Conservation (phyloP, 257 asterid species). For the Salvia rosmarinus region DNA sequence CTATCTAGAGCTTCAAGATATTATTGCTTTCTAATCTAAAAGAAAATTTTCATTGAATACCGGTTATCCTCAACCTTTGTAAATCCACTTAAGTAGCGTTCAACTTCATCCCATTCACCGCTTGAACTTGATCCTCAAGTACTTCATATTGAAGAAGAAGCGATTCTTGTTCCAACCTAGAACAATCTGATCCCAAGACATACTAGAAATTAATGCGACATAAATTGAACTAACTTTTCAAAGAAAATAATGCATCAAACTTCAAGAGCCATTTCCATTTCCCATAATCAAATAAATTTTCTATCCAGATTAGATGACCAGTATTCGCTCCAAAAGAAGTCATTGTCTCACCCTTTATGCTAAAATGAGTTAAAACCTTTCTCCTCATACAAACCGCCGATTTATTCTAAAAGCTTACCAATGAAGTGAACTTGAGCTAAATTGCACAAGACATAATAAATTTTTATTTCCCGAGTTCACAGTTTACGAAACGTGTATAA, state of each 20-base stretch:
- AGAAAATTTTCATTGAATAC: too few species aligned
- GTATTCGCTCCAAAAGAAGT: constrained; percentile 12
- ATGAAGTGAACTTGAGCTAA: not conserved
- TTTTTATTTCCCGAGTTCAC: constrained; percentile 5
- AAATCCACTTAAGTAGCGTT: too few species aligned
- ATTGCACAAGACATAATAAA: not conserved
- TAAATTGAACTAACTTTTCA: constrained; percentile 14
- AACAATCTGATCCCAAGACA: constrained; percentile 32
- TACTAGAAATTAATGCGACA: constrained; percentile 17
- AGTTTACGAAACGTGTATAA: not conserved
- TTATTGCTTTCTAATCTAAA: constrained; percentile 77
- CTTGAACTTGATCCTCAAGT: too few species aligned
- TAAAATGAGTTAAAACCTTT: too few species aligned
- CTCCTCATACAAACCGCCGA: too few species aligned
- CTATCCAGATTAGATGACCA: constrained; percentile 13
- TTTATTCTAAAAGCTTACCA: too few species aligned
- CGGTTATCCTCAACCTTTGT: too few species aligned
- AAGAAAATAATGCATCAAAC: not conserved
- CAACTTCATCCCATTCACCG: too few species aligned
- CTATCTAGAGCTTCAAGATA: constrained; percentile 96
- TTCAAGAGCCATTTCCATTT: not conserved
- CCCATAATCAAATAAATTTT: not conserved
- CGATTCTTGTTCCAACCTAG: constrained; percentile 98
- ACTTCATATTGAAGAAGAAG: constrained; percentile 74
- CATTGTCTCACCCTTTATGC: not conserved